These are phyloP conservation scores for Brassica cretica DNA, from an alignment of 345 rosid species.

Conservation along the genomic window DNA sequence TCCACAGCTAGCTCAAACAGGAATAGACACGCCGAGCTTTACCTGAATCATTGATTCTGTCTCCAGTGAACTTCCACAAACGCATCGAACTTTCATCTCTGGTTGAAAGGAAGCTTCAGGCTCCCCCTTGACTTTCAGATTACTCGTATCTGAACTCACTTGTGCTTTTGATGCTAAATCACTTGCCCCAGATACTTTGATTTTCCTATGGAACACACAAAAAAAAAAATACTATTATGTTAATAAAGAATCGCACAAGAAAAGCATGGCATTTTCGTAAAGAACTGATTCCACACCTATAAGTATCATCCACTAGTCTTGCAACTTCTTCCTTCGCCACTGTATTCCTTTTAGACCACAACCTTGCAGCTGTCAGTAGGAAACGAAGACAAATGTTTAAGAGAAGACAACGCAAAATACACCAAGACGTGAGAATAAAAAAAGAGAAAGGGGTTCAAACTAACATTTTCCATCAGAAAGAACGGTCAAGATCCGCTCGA, in stretches of 20 bases:
- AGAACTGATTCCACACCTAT: conserved; percentile 54
- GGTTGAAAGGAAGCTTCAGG: conserved; percentile 50
- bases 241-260: conserved; percentile 2
- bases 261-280: not conserved
- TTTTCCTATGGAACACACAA: conserved; percentile 56
- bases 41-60: conserved; percentile 80
- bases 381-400: not conserved
- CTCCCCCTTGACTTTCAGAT: conserved; percentile 65
- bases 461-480: conserved; percentile 83
- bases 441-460: not conserved
- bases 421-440: not conserved
- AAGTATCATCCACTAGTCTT: conserved; percentile 83
- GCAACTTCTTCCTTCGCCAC: conserved; percentile 82
- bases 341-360: conserved; percentile 68
- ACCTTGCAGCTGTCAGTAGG: conserved; percentile 58
- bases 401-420: conserved; percentile 11
- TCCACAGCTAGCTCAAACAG: conserved; percentile 7
- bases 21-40: not conserved
- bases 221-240: conserved; percentile 5
- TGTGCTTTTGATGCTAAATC: conserved; percentile 86
- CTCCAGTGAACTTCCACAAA: conserved; percentile 78
- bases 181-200: conserved; percentile 85
- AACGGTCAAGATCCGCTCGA: conserved; percentile 66
- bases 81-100: conserved; percentile 81
- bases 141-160: conserved; percentile 65